Percentiles rank a stretch among this genome's conserved stretches.
These are phyloP conservation scores for Euphrasia confusa DNA, from an alignment of 257 asterid species.

Conservation along the genomic window DNA sequence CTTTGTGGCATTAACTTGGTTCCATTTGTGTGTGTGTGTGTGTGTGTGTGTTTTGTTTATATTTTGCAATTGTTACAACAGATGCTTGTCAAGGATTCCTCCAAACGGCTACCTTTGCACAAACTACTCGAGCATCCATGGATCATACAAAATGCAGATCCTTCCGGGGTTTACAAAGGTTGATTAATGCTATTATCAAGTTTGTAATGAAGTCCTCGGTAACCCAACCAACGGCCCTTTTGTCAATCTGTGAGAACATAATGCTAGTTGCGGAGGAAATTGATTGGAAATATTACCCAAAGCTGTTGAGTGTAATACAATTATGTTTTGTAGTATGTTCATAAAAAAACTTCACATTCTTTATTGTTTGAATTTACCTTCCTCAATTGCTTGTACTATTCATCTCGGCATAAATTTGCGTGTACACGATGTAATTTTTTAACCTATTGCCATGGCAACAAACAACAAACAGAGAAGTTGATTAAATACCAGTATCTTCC, in stretches of 20 bases:
- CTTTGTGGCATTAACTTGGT: background rate
- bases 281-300: background rate
- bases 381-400: background rate
- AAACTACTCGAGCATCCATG: constrained; percentile 93
- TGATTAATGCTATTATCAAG: constrained; percentile 17
- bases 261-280: background rate
- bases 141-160: constrained; percentile 91
- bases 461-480: too few species aligned
- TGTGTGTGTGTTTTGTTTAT: background rate
- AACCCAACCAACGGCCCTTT: too few species aligned
- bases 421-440: too few species aligned
- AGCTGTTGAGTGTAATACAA: background rate
- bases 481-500: too few species aligned
- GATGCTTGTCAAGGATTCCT: constrained; percentile 93
- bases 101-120: constrained; percentile 71
- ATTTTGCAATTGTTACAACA: constrained; percentile 17
- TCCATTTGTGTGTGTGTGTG: too few species aligned
- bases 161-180: constrained; percentile 69
- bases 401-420: too few species aligned
- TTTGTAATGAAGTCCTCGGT: too few species aligned
- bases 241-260: too few species aligned
- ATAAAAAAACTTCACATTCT: background rate
- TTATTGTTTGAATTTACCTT: constrained; percentile 8
- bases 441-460: too few species aligned
- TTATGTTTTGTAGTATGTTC: background rate